A percentile compares a stretch with the other conserved stretches of the same genome.
Evolutionary conservation across 495 filamentous ascomycete species (phyloP).

Genomic region (Trichoderma asperelloides): DNA sequence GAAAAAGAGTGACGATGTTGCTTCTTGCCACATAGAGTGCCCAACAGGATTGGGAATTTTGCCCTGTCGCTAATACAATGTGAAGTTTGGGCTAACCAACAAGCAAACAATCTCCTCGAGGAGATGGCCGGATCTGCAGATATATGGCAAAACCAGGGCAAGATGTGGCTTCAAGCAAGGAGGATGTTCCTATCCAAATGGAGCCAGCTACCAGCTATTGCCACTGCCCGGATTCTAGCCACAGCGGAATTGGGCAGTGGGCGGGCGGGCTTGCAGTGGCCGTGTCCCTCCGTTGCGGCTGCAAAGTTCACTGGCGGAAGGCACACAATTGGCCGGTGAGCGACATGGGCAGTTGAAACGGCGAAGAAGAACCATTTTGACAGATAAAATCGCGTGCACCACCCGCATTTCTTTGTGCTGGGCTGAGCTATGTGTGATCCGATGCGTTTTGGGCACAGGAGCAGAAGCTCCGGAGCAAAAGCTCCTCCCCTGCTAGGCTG

Average conservation of each 20-base stretch:
- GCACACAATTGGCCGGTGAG: conserved; percentile 5
- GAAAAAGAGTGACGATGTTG: not conserved
- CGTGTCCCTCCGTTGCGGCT: not conserved
- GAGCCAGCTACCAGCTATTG: not conserved
- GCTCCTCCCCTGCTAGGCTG: conserved; percentile 29
- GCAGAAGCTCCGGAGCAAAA: conserved; percentile 27
- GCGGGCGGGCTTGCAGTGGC: not conserved
- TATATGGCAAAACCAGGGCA: not conserved
- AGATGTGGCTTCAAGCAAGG: conserved; percentile 1
- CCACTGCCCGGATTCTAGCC: conserved; percentile 3
- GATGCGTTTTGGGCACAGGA: conserved; percentile 22
- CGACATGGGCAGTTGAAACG: conserved; percentile 17
- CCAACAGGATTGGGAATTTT: not conserved
- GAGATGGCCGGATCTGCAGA: not conserved
- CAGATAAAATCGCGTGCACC: conserved; percentile 23
- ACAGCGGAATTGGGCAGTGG: conserved; percentile 1
- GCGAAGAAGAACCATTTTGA: conserved; percentile 25
- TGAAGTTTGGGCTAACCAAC: not conserved
- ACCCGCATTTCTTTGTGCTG: conserved; percentile 17
- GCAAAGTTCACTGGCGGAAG: not conserved
- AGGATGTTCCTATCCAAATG: conserved; percentile 2
- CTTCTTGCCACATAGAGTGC: not conserved
- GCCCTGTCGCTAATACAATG: not conserved
- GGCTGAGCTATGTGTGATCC: conserved; percentile 21
- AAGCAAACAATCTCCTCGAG: not conserved